A percentile compares a stretch with the other conserved stretches of the same genome.
phyloP scores from a whole-genome alignment of 345 rosid genomes.

The Noccaea caerulescens region DNA sequence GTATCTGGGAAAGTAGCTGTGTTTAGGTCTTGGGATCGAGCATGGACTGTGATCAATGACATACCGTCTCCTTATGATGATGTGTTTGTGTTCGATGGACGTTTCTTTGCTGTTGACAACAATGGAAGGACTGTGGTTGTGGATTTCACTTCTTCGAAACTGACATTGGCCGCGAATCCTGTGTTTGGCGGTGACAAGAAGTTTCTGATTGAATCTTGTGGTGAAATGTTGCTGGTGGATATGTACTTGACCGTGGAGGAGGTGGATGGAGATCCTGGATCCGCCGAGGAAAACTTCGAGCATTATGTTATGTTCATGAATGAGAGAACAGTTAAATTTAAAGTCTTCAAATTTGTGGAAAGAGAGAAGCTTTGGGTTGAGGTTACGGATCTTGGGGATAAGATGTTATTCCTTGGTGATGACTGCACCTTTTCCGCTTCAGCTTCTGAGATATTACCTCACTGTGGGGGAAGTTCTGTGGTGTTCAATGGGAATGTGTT shows the following conservation, averaged over 20 bases:
- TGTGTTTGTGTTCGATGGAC: constrained; percentile 61
- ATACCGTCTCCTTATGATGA: constrained; percentile 91
- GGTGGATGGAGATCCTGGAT: constrained; percentile 43
- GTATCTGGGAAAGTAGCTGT: constrained; percentile 87
- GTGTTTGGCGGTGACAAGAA: constrained; percentile 90
- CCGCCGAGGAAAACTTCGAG: constrained; percentile 45
- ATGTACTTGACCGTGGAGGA: constrained; percentile 74
- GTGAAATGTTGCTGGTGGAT: constrained; percentile 77
- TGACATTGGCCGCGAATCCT: constrained; percentile 50
- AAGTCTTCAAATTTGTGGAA: constrained; percentile 62
- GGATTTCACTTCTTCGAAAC: constrained; percentile 41
- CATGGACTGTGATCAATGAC: constrained; percentile 70
- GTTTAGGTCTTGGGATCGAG: constrained; percentile 58
- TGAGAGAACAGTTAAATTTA: constrained; percentile 82
- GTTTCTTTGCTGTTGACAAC: constrained; percentile 75
- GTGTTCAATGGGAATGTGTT: constrained; percentile 65
- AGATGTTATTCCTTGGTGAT: constrained; percentile 83
- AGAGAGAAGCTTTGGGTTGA: constrained; percentile 59
- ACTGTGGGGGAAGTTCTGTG: constrained; percentile 61
- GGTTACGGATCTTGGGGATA: constrained; percentile 55
- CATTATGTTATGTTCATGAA: constrained; percentile 48
- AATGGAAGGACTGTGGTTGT: constrained; percentile 73
- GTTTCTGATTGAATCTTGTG: constrained; percentile 77
- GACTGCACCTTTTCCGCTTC: constrained; percentile 73
- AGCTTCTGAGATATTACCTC: constrained; percentile 51